A percentile compares a stretch with the other conserved stretches of the same genome.
phyloP scores from a whole-genome alignment of 2,329 filamentous ascomycete genomes.

The Amauroascus niger region DNA sequence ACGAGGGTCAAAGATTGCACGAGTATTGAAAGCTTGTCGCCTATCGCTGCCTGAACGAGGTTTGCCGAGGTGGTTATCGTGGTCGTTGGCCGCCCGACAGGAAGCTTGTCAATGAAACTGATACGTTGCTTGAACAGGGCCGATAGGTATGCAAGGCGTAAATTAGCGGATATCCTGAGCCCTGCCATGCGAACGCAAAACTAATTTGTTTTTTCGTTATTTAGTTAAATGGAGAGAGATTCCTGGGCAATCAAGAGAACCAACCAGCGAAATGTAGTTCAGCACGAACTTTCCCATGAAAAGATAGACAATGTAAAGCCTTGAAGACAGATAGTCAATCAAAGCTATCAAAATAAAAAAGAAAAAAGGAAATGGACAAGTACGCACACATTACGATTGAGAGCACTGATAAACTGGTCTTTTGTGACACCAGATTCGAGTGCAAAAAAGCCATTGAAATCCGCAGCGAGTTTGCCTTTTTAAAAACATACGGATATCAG shows the following conservation, averaged over 20 bases:
- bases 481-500: background rate
- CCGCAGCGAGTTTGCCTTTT: slow-evolving; percentile 40
- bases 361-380: background rate
- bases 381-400: slow-evolving; percentile 36
- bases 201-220: slow-evolving; percentile 17
- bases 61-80: slow-evolving; percentile 47
- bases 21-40: slow-evolving; percentile 41
- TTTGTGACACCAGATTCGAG: slow-evolving; percentile 35
- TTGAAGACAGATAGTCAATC: background rate
- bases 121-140: slow-evolving; percentile 44
- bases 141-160: slow-evolving; percentile 43
- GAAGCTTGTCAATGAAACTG: slow-evolving; percentile 42
- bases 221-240: background rate
- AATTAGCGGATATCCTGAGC: slow-evolving; percentile 42
- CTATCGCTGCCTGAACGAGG: slow-evolving; percentile 46
- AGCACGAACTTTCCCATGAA: slow-evolving; percentile 47
- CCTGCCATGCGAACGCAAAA: slow-evolving; percentile 43
- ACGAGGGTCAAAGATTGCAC: slow-evolving; percentile 37
- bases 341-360: slow-evolving; percentile 2
- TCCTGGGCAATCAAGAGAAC: slow-evolving; percentile 9
- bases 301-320: slow-evolving; percentile 50
- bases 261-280: slow-evolving; percentile 48
- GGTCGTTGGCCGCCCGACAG: slow-evolving; percentile 42
- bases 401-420: slow-evolving; percentile 42
- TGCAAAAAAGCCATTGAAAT: slow-evolving; percentile 49